Conservation (phyloP, 2,329 filamentous ascomycete species). For the Penicillium sp. region DNA sequence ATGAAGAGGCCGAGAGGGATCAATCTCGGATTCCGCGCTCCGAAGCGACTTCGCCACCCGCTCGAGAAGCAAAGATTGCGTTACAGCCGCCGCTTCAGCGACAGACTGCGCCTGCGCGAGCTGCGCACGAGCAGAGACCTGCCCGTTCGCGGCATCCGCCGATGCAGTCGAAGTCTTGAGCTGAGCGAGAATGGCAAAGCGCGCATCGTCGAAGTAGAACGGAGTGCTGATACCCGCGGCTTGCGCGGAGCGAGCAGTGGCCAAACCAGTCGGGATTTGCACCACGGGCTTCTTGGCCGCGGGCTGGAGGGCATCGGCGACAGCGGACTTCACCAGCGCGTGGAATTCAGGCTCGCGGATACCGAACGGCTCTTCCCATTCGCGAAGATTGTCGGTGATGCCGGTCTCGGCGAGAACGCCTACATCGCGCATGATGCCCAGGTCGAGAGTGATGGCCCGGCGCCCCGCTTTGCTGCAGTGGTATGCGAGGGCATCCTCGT, state of each 20-base stretch:
- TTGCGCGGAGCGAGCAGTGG: background rate
- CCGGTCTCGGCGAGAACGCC: background rate
- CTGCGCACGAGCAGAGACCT: background rate
- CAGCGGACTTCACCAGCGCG: background rate
- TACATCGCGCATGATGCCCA: constrained; percentile 12
- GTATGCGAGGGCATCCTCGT: constrained; percentile 31
- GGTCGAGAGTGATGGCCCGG: constrained; percentile 17
- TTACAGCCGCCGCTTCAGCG: background rate
- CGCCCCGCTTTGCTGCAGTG: constrained; percentile 26
- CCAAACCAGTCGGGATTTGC: background rate
- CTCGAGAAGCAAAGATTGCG: background rate
- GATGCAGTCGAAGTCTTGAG: background rate
- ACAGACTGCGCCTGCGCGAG: background rate
- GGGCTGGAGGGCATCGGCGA: background rate
- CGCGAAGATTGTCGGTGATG: background rate
- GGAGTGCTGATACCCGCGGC: background rate
- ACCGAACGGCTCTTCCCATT: background rate
- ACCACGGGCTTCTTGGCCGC: background rate
- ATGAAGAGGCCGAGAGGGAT: background rate
- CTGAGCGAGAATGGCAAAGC: background rate
- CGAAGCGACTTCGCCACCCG: background rate
- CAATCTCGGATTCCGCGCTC: background rate
- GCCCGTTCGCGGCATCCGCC: background rate
- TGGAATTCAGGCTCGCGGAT: background rate
- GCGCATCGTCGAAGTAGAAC: background rate